These are phyloP conservation scores for Coffea humblotiana DNA, from an alignment of 305 asterid species.

Conservation along the genomic window DNA sequence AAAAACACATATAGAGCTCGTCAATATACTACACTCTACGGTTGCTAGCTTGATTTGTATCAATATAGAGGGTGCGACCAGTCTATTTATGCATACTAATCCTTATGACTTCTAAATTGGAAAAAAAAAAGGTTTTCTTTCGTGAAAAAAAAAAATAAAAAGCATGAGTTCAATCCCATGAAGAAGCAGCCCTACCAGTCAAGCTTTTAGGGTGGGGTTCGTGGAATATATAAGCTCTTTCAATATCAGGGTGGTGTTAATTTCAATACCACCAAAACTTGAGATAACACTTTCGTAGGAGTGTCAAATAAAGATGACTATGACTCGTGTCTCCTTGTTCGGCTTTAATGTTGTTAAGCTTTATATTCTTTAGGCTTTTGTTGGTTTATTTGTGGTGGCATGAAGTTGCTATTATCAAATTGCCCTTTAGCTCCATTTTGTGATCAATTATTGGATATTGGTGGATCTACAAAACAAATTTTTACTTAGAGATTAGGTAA, in stretches of 20 bases:
- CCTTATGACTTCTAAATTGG: background rate
- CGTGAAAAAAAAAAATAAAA: background rate
- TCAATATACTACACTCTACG: background rate
- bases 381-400: conserved; percentile 26
- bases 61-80: background rate
- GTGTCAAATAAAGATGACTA: conserved; percentile 34
- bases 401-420: conserved; percentile 39
- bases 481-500: conserved; percentile 1
- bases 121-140: background rate
- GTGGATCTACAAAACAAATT: background rate
- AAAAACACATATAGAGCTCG: background rate
- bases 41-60: background rate
- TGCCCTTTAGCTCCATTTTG: conserved; percentile 15
- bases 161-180: background rate
- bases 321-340: conserved; percentile 25
- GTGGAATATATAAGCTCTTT: conserved; percentile 7
- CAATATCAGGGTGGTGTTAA: conserved; percentile 31
- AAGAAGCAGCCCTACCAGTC: conserved; percentile 4
- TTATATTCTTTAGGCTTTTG: conserved; percentile 28
- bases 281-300: conserved; percentile 26
- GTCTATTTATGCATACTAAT: background rate
- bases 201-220: conserved; percentile 28
- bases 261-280: conserved; percentile 35
- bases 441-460: conserved; percentile 12
- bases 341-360: conserved; percentile 12